These are phyloP conservation scores for Rhytidiadelphus loreus DNA, from an alignment of 225 moss, liverwort and hornwort genomes.

Conservation along the genomic window DNA sequence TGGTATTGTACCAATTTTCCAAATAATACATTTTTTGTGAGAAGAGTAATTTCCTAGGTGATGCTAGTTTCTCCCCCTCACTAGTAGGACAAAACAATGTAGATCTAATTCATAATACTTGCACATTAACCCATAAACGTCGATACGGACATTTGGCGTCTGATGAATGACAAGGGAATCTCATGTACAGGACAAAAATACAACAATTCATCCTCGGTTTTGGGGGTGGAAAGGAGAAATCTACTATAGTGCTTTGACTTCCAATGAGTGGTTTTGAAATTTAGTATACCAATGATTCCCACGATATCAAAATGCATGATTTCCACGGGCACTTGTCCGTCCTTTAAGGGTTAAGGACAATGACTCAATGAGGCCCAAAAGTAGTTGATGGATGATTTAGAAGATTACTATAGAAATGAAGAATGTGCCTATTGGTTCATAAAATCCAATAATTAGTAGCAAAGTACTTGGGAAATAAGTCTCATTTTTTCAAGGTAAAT, in stretches of 20 bases:
- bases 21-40: not conserved
- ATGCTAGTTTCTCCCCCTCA: not conserved
- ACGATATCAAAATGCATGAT: no score
- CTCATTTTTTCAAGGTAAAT: not conserved
- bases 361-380: not conserved
- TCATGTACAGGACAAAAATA: no score
- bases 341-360: no score
- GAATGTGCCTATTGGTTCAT: not conserved
- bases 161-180: no score
- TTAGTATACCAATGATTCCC: no score
- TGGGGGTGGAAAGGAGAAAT: no score
- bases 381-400: fast-evolving
- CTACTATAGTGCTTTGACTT: no score
- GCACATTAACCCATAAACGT: no score
- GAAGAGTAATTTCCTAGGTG: not conserved
- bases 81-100: not conserved
- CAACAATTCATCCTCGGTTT: no score
- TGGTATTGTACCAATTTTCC: not conserved
- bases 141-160: no score
- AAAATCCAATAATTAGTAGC: not conserved
- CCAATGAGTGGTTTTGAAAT: no score
- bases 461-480: not conserved
- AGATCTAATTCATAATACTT: not conserved
- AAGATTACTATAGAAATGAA: not conserved
- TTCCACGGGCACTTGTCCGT: no score